Evolutionary conservation across 2,329 filamentous ascomycete genomes (phyloP).

Genomic region (Stromatinia cepivora): DNA sequence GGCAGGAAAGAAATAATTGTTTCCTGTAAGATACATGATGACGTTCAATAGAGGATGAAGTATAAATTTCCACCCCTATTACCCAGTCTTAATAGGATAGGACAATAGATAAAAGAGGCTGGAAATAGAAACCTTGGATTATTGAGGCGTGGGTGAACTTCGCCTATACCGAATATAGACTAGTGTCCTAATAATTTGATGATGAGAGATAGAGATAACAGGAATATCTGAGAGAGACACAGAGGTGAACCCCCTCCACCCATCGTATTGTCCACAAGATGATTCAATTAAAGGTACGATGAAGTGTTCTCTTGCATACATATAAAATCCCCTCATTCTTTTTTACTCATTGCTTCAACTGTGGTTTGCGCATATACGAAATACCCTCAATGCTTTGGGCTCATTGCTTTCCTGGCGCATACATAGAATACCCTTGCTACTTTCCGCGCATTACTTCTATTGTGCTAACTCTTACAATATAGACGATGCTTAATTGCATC

Average conservation of each 20-base stretch:
- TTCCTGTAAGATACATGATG: conserved; percentile 22
- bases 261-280: conserved; percentile 56
- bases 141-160: conserved; percentile 20
- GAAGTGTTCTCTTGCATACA: background rate
- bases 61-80: conserved; percentile 17
- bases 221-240: background rate
- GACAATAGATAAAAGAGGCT: conserved; percentile 16
- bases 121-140: conserved; percentile 16
- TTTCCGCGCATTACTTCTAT: background rate
- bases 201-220: background rate
- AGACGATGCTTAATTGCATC: conserved; percentile 99
- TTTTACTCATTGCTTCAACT: background rate
- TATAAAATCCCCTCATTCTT: background rate
- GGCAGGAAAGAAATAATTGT: conserved; percentile 17
- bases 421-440: background rate
- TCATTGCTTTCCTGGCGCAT: background rate
- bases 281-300: conserved; percentile 82
- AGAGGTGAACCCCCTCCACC: conserved; percentile 14
- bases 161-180: conserved; percentile 16
- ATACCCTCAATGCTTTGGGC: background rate
- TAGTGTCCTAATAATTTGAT: conserved; percentile 19
- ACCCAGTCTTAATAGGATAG: conserved; percentile 11
- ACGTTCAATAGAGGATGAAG: conserved; percentile 14
- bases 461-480: background rate
- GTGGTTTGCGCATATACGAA: conserved; percentile 5